Evolutionary conservation across 2,329 filamentous ascomycete genomes (phyloP).

Genomic region (Graphilbum ipis-grandicollis): DNA sequence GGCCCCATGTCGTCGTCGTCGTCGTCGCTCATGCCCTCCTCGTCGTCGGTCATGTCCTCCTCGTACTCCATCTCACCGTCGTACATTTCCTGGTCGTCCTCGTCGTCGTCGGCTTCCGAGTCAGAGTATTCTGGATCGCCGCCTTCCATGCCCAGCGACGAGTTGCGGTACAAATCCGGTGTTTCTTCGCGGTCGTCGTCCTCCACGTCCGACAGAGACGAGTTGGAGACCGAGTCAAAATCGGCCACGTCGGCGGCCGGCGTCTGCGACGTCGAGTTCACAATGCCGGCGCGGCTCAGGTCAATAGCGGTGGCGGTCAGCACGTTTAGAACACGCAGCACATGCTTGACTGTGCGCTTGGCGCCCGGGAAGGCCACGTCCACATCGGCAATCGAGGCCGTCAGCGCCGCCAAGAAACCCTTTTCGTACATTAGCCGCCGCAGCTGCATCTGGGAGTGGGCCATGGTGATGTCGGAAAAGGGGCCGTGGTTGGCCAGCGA

Average conservation of each 20-base stretch:
- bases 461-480: conserved; percentile 11
- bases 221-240: conserved; percentile 74
- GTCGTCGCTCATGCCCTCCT: conserved; percentile 79
- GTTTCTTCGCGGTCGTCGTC: conserved; percentile 74
- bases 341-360: conserved; percentile 91
- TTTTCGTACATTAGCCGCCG: conserved; percentile 97
- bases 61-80: conserved; percentile 82
- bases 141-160: conserved; percentile 84
- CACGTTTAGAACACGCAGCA: conserved; percentile 73
- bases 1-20: conserved; percentile 66
- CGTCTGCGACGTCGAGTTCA: conserved; percentile 29
- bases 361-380: conserved; percentile 88
- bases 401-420: conserved; percentile 77
- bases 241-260: conserved; percentile 52
- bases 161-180: conserved; percentile 92
- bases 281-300: conserved; percentile 65
- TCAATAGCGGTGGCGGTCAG: conserved; percentile 76
- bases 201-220: conserved; percentile 75
- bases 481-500: conserved; percentile 24
- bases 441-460: conserved; percentile 61
- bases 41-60: conserved; percentile 53
- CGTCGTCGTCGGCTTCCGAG: conserved; percentile 26
- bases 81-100: conserved; percentile 69
- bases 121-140: conserved; percentile 61
- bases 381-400: conserved; percentile 82